Evolutionary conservation across 805 yeast species (phyloP), one percentile per base, ranked within the genome.

Genomic region (Suhomyces sp.): DNA sequence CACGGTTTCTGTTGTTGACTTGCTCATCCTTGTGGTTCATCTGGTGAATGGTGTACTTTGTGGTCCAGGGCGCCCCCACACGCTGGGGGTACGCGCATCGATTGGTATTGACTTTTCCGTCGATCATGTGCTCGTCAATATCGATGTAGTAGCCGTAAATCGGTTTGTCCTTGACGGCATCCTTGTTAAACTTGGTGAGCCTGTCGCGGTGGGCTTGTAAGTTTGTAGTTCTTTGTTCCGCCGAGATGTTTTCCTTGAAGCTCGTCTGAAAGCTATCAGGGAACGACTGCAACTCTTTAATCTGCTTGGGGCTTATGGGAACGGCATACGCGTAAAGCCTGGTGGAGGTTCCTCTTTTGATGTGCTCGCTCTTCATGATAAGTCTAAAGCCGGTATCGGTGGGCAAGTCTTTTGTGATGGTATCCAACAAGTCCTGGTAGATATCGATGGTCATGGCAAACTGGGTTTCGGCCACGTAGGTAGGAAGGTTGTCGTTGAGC

Each of bases 401-500:
- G 19, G 52, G 53, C 20, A 72, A 52, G 53, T 73, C 77, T 39
- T 60, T 24, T 21, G 61, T 56, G 13, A 71, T 63, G 2, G 49
- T 52, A 27, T 67, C 62, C 51, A 75, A 54, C 37, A 75, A 48
- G 21, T 59, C 61, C 45, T 69, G 64, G 67, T 61, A 71, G 17
- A 59, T 63, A 35, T 48, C 43, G 51, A 59, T 57, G 13, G 60
- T 44, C 17, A 80, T 63, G 56, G 76, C 79, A 65, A 89, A 87
- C 64, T 90, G 96, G 13, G 67, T 65, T 21, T 86, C 83, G 0
- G 93, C 96, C 47, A 87, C 75, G 47, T 62, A 59, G 0, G 80
- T 55, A 2, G 84, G 81, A 24, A 73, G 51, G 6, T 59, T 59
- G 49, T 73, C 78, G 47, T 45, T 22, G 13, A 48, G 44, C 10